A percentile compares a stretch with the other conserved stretches of the same genome.
These are phyloP conservation scores for Phytophthora litchii DNA, from an alignment of 352 stramenopile species.

Conservation along the genomic window DNA sequence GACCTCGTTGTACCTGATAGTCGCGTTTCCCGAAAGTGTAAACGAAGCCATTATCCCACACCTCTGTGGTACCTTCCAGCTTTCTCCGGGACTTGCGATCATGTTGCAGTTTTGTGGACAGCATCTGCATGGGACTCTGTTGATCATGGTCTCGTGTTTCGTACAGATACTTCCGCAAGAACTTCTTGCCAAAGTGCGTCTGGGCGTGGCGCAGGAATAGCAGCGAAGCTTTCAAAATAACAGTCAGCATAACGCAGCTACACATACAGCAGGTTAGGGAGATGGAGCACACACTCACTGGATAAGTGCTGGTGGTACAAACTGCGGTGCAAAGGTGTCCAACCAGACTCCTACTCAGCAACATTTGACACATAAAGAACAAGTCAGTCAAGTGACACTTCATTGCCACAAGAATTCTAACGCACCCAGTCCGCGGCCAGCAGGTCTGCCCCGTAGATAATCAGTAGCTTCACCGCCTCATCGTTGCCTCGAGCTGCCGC, in stretches of 20 bases:
- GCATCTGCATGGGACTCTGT: conserved; percentile 71
- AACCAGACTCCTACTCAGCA: conserved; percentile 73
- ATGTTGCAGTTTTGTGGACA: conserved; percentile 36
- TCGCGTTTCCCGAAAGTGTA: conserved; percentile 89
- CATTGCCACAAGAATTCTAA: conserved; percentile 6
- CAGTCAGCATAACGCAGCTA: conserved; percentile 10
- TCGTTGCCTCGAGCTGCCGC: conserved; percentile 64
- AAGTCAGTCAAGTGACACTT: conserved; percentile 16
- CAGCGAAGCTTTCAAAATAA: conserved; percentile 51
- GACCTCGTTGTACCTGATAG: conserved; percentile 58
- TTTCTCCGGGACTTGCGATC: conserved; percentile 8
- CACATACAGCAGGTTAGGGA: background rate
- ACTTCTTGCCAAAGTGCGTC: conserved; percentile 49
- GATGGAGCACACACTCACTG: conserved; percentile 44
- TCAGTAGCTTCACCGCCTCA: conserved; percentile 54
- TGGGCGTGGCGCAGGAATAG: conserved; percentile 71
- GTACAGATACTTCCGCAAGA: conserved; percentile 59
- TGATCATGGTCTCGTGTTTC: conserved; percentile 54
- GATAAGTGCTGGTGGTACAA: conserved; percentile 70
- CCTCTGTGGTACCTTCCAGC: conserved; percentile 11
- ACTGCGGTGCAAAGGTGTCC: conserved; percentile 79
- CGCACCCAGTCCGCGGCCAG: conserved; percentile 64
- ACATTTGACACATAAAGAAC: conserved; percentile 7
- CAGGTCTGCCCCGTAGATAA: conserved; percentile 62
- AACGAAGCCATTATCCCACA: conserved; percentile 46